Percentiles rank a stretch among this genome's conserved stretches.
phyloP scores from a whole-genome alignment of 805 yeast genomes.

The Yarrowia yakushimensis region DNA sequence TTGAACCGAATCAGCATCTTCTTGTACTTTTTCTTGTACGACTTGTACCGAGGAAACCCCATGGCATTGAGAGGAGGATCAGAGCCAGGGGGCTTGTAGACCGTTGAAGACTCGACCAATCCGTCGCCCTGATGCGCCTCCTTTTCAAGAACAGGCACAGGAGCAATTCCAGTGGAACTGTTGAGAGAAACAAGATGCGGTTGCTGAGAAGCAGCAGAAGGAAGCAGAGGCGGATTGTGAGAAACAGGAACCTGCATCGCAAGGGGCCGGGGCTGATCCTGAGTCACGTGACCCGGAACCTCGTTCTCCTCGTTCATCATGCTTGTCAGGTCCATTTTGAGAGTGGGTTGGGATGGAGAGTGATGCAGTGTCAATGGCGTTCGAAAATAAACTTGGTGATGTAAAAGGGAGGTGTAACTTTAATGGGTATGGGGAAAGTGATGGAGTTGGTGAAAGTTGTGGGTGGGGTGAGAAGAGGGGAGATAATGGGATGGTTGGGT shows the following conservation, averaged over 20 bases:
- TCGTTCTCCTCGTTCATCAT: conserved; percentile 24
- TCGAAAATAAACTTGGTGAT: conserved; percentile 10
- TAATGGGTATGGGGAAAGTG: not conserved
- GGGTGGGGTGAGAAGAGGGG: too few species aligned
- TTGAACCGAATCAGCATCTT: conserved; percentile 26
- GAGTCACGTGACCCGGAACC: not conserved
- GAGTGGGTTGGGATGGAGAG: too few species aligned
- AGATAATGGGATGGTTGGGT: not conserved
- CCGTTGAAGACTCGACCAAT: not conserved
- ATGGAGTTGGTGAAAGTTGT: not conserved
- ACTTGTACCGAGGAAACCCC: conserved; percentile 23
- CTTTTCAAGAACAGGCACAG: conserved; percentile 6
- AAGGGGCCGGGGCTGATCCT: too few species aligned
- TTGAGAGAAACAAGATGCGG: not conserved
- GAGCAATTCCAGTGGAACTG: not conserved
- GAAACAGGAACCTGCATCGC: too few species aligned
- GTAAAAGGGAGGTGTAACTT: conserved; percentile 13
- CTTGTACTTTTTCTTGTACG: conserved; percentile 26
- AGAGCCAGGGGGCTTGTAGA: not conserved
- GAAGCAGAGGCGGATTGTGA: not conserved
- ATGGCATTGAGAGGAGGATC: conserved; percentile 14
- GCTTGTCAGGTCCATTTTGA: conserved; percentile 10
- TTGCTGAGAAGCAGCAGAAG: not conserved
- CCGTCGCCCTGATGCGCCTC: not conserved
- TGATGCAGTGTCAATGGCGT: too few species aligned